A percentile compares a stretch with the other conserved stretches of the same genome.
These are phyloP conservation scores for Gymnopus androsaceus DNA, from an alignment of 1,284 basidiomycete genomes.

Conservation along the genomic window DNA sequence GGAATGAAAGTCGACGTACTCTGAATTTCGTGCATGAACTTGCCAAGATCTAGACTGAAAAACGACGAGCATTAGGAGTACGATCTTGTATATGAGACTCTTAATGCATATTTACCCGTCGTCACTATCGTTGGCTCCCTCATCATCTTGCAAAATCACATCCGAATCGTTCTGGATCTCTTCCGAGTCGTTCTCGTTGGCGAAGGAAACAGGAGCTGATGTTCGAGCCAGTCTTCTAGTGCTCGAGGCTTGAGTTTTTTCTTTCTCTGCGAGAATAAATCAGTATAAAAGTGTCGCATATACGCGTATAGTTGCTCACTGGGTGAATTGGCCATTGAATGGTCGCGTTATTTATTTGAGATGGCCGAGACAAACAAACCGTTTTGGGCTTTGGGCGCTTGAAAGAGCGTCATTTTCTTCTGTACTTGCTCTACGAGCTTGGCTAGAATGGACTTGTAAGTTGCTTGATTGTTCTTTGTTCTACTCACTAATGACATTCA, in stretches of 20 bases:
- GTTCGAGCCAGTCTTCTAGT: slow-evolving; percentile 17
- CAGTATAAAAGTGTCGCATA: neutral
- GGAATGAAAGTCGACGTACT: slow-evolving; percentile 15
- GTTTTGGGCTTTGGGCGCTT: neutral
- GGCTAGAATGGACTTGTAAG: slow-evolving; percentile 6
- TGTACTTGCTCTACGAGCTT: too few species aligned
- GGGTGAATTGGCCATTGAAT: slow-evolving; percentile 23
- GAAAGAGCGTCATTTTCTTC: neutral
- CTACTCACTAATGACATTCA: neutral
- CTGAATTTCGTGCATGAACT: slow-evolving; percentile 25
- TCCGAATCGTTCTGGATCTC: slow-evolving; percentile 16
- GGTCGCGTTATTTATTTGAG: slow-evolving; percentile 13
- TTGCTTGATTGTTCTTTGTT: neutral
- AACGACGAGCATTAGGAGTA: neutral
- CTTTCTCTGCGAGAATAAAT: neutral
- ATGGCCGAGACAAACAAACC: too few species aligned
- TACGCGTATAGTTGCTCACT: slow-evolving; percentile 18
- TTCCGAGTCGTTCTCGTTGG: slow-evolving; percentile 21
- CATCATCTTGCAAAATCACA: neutral
- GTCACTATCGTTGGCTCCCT: slow-evolving; percentile 18
- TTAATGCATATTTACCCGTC: slow-evolving; percentile 9
- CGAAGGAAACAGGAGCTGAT: slow-evolving; percentile 16
- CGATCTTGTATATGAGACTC: neutral
- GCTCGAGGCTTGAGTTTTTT: slow-evolving; percentile 16
- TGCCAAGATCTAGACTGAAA: slow-evolving; percentile 14